phyloP scores from a whole-genome alignment of 1,139 yeast genomes.

The Saccharomyces hybrid region DNA sequence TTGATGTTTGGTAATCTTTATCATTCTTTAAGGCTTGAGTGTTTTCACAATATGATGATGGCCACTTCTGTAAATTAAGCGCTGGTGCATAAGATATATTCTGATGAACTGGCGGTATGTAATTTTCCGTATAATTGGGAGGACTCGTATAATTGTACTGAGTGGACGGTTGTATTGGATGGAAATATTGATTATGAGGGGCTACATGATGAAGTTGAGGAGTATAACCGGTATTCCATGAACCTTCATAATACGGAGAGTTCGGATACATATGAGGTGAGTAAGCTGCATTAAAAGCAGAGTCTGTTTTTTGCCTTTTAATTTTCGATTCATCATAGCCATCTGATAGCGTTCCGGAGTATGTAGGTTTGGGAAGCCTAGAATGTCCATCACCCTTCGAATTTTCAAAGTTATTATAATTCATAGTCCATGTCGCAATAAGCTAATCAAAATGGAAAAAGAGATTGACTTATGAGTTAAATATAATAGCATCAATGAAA shows the following conservation, averaged over 20 bases:
- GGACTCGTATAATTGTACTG: background rate
- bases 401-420: background rate
- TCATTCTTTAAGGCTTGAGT: background rate
- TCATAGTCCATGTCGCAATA: background rate
- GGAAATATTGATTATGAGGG: background rate
- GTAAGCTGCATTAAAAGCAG: background rate
- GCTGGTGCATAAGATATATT: background rate
- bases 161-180: background rate
- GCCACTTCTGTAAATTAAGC: background rate
- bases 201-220: background rate
- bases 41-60: background rate
- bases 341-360: constrained; percentile 20
- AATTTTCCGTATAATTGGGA: background rate
- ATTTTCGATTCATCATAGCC: background rate
- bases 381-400: background rate
- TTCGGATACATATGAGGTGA: background rate
- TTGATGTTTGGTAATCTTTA: background rate
- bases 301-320: constrained; percentile 3
- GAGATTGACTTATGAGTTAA: background rate
- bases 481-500: background rate
- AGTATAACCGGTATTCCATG: background rate
- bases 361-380: constrained; percentile 24
- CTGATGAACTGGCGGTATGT: background rate
- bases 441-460: background rate
- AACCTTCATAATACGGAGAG: background rate